Conservation (phyloP, 129 eudicot species). For the Tagetes erecta region DNA sequence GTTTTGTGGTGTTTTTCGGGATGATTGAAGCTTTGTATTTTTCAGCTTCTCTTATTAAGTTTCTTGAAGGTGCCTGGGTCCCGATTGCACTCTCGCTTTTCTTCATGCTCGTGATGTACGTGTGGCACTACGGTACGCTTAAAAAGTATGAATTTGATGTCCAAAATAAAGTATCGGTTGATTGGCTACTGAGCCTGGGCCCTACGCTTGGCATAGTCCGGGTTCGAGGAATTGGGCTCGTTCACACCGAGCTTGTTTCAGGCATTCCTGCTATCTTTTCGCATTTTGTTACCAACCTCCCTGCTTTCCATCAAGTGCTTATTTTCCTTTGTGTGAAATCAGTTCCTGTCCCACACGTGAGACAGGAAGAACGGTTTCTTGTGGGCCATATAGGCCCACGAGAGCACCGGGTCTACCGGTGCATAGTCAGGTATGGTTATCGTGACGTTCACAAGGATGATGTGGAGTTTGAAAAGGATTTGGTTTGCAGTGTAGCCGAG, state of each 20-base stretch:
- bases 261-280: slow-evolving; percentile 96
- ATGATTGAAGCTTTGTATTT: slow-evolving; percentile 80
- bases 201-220: slow-evolving; percentile 88
- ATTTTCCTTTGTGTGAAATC: slow-evolving; percentile 86
- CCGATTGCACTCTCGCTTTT: slow-evolving; percentile 74
- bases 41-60: slow-evolving; percentile 87
- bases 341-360: slow-evolving; percentile 82
- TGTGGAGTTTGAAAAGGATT: slow-evolving; percentile 75
- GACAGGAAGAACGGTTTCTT: slow-evolving; percentile 78
- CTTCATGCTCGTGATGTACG: slow-evolving; percentile 71
- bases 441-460: slow-evolving; percentile 91
- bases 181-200: slow-evolving; percentile 82
- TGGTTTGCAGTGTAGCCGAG: slow-evolving; percentile 84
- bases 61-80: slow-evolving; percentile 98
- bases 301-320: slow-evolving; percentile 92
- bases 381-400: slow-evolving; percentile 89
- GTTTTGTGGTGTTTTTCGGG: slow-evolving; percentile 73
- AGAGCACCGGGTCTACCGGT: slow-evolving; percentile 70
- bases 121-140: slow-evolving; percentile 88
- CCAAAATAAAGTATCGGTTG: slow-evolving; percentile 90
- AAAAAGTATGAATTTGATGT: slow-evolving; percentile 83
- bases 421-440: slow-evolving; percentile 93
- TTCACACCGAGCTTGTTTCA: slow-evolving; percentile 88
- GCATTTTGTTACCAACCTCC: slow-evolving; percentile 91
- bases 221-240: slow-evolving; percentile 88